Evolutionary conservation across 2,329 filamentous ascomycete species (phyloP).

Genomic region (Teratosphaeria gauchensis): DNA sequence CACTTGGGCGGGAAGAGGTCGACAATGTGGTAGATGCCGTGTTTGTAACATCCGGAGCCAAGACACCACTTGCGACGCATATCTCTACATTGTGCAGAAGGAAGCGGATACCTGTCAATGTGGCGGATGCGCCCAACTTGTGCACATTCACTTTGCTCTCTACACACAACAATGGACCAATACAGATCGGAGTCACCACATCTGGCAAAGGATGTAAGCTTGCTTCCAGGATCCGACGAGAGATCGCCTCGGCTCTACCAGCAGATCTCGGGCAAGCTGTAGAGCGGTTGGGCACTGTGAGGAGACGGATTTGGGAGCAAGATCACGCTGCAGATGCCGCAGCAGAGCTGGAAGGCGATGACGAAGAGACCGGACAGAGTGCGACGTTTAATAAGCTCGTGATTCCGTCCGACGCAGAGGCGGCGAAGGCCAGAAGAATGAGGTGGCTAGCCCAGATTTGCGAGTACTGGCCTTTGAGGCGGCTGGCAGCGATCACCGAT

Average conservation of each 20-base stretch:
- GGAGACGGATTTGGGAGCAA: constrained; percentile 63
- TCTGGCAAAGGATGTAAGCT: constrained; percentile 93
- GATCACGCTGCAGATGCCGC: constrained; percentile 49
- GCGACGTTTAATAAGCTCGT: constrained; percentile 79
- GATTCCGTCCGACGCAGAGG: constrained; percentile 60
- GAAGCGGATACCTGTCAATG: constrained; percentile 83
- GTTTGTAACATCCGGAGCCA: constrained; percentile 62
- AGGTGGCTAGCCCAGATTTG: constrained; percentile 93
- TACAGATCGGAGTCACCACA: constrained; percentile 92
- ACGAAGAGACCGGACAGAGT: constrained; percentile 62
- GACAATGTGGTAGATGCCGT: constrained; percentile 77
- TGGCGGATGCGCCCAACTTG: constrained; percentile 74
- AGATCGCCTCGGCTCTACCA: constrained; percentile 74
- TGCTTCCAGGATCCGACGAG: constrained; percentile 76
- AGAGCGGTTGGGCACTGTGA: constrained; percentile 62
- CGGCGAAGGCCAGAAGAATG: constrained; percentile 70
- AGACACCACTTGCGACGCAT: constrained; percentile 42
- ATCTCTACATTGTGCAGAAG: constrained; percentile 68
- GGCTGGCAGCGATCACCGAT: constrained; percentile 70
- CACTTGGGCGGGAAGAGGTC: constrained; percentile 70
- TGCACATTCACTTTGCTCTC: constrained; percentile 87
- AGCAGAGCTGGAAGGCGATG: constrained; percentile 35
- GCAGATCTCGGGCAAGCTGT: constrained; percentile 66
- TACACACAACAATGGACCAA: constrained; percentile 77
- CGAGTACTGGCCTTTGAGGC: constrained; percentile 91